Conservation (phyloP, 129 eudicot species). For the Sambucus nigra region DNA sequence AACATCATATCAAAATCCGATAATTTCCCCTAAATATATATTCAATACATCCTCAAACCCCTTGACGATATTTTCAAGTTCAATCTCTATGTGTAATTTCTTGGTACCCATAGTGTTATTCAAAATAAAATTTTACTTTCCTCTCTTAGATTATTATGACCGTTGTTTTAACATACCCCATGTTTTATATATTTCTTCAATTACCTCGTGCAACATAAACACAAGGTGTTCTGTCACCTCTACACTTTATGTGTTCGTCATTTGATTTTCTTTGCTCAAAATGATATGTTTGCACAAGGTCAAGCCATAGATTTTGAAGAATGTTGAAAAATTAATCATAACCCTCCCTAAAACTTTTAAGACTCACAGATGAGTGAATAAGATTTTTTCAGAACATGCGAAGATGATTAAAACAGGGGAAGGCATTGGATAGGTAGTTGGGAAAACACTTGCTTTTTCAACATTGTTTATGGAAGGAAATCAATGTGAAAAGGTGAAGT, state of each 20-base stretch:
- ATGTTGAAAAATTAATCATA: slow-evolving; percentile 80
- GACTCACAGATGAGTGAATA: slow-evolving; percentile 91
- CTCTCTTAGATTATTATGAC: no score
- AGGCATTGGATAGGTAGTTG: slow-evolving; percentile 97
- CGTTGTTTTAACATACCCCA: no score
- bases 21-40: no score
- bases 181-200: no score
- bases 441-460: slow-evolving; percentile 96
- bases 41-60: no score
- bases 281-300: slow-evolving; percentile 43
- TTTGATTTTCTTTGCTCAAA: not conserved
- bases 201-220: no score
- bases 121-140: no score
- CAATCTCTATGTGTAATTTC: no score
- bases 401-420: slow-evolving; percentile 97
- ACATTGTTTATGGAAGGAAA: slow-evolving; percentile 92
- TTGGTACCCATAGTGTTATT: no score
- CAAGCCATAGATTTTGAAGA: slow-evolving; percentile 82
- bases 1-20: no score
- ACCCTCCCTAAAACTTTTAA: slow-evolving; percentile 79
- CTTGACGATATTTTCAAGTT: no score
- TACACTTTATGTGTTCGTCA: not conserved
- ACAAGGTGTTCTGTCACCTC: slow-evolving; percentile 4
- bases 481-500: no score
- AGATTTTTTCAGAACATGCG: slow-evolving; percentile 67